Evolutionary conservation across 2,329 filamentous ascomycete genomes (phyloP).

Genomic region (Coniella vitis): DNA sequence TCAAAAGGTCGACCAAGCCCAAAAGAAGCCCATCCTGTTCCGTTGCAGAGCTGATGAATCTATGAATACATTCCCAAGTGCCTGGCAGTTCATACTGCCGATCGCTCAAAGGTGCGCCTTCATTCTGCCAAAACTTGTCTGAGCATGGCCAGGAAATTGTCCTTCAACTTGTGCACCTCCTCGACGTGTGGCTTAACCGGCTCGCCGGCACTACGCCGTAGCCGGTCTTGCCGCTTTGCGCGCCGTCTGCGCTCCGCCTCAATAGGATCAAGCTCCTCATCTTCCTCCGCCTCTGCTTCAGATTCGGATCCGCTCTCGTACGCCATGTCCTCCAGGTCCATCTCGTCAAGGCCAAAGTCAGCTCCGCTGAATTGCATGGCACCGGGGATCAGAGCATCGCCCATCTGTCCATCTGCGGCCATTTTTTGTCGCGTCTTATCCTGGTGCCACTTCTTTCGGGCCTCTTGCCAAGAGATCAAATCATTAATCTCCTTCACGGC

Average conservation of each 20-base stretch:
- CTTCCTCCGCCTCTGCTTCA: conserved; percentile 61
- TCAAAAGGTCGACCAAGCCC: no score
- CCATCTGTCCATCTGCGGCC: conserved; percentile 66
- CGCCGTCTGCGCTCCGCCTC: conserved; percentile 75
- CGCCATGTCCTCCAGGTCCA: conserved; percentile 79
- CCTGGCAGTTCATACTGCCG: neutral
- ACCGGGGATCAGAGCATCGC: conserved; percentile 43
- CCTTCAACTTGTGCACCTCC: conserved; percentile 73
- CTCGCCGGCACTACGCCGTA: conserved; percentile 76
- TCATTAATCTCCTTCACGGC: conserved; percentile 75
- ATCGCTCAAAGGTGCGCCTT: neutral
- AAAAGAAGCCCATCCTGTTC: neutral
- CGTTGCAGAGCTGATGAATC: no score
- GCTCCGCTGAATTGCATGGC: conserved; percentile 62
- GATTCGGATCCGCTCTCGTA: conserved; percentile 60
- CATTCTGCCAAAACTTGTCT: conserved; percentile 73
- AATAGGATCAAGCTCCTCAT: conserved; percentile 81
- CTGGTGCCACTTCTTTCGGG: conserved; percentile 94
- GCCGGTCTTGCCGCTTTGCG: conserved; percentile 68
- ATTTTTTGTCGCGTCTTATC: conserved; percentile 99
- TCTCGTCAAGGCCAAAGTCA: conserved; percentile 85
- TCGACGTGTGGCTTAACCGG: conserved; percentile 71
- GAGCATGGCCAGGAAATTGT: conserved; percentile 76
- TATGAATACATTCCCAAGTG: neutral
- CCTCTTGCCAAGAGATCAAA: conserved; percentile 89